These are phyloP conservation scores for Colletotrichum phormii DNA, from an alignment of 2,329 filamentous ascomycete species.

Conservation along the genomic window DNA sequence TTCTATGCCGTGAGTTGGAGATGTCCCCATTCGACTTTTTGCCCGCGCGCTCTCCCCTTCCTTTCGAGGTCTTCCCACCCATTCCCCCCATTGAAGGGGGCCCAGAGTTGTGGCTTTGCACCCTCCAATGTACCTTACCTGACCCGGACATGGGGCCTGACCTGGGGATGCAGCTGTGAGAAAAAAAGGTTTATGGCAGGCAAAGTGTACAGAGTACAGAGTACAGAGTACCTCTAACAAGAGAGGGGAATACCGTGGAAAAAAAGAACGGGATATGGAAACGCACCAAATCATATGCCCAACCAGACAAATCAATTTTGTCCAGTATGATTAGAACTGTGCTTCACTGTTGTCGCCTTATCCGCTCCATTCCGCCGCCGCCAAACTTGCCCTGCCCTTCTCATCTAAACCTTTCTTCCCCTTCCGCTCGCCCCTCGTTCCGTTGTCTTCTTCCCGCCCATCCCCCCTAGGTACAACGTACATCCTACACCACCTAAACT, in stretches of 20 bases:
- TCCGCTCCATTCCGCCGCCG: slow-evolving; percentile 13
- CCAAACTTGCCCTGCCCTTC: slow-evolving; percentile 19
- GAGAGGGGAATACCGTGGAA: slow-evolving; percentile 21
- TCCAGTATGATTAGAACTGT: slow-evolving; percentile 22
- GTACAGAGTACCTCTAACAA: slow-evolving; percentile 5
- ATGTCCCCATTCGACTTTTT: slow-evolving; percentile 14
- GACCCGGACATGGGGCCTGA: slow-evolving; percentile 9
- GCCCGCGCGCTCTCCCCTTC: neutral
- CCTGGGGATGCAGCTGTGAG: slow-evolving; percentile 12
- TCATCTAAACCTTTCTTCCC: neutral
- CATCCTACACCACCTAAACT: neutral
- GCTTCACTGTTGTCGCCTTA: slow-evolving; percentile 15
- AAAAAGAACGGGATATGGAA: slow-evolving; percentile 33
- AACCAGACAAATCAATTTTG: slow-evolving; percentile 29
- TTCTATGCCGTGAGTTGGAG: slow-evolving; percentile 10
- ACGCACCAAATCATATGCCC: slow-evolving; percentile 35
- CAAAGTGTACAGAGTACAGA: neutral
- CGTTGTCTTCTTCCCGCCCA: neutral
- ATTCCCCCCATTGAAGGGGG: neutral
- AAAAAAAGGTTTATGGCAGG: neutral
- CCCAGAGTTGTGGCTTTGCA: slow-evolving; percentile 24
- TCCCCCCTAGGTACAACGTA: neutral
- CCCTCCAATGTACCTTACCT: slow-evolving; percentile 6
- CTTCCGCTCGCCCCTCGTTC: no score
- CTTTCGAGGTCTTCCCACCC: neutral